phyloP scores from a whole-genome alignment of 345 rosid genomes.

The Bruguiera sexangula region DNA sequence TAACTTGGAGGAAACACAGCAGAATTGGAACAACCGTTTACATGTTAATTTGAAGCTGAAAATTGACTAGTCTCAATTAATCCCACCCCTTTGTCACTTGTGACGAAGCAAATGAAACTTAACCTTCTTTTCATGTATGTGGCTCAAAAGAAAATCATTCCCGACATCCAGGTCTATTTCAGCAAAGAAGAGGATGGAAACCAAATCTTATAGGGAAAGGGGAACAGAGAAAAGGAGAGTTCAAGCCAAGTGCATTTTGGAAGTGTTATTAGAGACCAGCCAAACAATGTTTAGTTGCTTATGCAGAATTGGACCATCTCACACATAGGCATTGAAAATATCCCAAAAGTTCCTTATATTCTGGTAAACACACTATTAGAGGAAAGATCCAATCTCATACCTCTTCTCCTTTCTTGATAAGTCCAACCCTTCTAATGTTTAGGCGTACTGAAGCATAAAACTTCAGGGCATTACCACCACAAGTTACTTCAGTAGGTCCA shows the following conservation, averaged over 20 bases:
- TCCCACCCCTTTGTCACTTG: no score
- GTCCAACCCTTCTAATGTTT: conserved; percentile 61
- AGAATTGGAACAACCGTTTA: no score
- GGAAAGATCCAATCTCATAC: conserved; percentile 31
- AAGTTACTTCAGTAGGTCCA: conserved; percentile 91
- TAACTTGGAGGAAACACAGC: not conserved
- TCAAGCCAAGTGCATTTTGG: not conserved
- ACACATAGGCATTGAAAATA: not conserved
- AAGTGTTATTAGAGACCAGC: no score
- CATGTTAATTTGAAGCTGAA: no score
- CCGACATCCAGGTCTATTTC: not conserved
- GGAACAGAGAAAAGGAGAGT: not conserved
- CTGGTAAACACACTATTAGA: not conserved
- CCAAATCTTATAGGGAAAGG: no score
- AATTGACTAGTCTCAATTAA: no score
- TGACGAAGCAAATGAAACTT: no score
- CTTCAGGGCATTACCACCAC: conserved; percentile 98
- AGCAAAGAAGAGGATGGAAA: not conserved
- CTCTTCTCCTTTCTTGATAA: conserved; percentile 91
- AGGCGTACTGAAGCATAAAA: conserved; percentile 95
- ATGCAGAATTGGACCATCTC: not conserved
- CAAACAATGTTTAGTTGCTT: no score
- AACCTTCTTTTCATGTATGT: not conserved
- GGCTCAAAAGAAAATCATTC: not conserved
- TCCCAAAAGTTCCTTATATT: not conserved